A percentile compares a stretch with the other conserved stretches of the same genome.
Conservation (phyloP, 345 rosid genomes). For the Diplotaxis tenuifolia region DNA sequence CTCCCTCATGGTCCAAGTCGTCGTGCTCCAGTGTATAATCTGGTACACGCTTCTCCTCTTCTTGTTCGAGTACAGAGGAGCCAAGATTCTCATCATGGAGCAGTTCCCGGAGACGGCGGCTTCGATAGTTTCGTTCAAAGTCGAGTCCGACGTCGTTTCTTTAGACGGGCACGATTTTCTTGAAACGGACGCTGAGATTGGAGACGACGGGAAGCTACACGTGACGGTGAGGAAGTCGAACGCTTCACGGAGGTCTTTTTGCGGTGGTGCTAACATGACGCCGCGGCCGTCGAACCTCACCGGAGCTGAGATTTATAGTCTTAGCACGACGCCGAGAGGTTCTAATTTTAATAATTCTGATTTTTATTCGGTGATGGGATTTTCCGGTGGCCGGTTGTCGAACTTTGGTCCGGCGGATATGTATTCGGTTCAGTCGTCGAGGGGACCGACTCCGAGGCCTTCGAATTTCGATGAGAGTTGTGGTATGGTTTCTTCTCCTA, state of each 20-base stretch:
- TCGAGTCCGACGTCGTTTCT: slow-evolving; percentile 83
- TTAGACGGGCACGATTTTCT: slow-evolving; percentile 71
- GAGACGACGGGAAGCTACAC: slow-evolving; percentile 86
- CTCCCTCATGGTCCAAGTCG: slow-evolving; percentile 87
- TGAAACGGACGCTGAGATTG: slow-evolving; percentile 80
- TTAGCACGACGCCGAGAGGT: slow-evolving; percentile 69
- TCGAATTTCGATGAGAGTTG: slow-evolving; percentile 80
- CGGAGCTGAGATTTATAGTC: slow-evolving; percentile 83
- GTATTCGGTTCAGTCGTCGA: slow-evolving; percentile 67
- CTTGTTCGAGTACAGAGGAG: slow-evolving; percentile 86
- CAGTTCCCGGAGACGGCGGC: slow-evolving; percentile 94
- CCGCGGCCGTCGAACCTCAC: slow-evolving; percentile 86
- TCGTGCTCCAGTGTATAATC: slow-evolving; percentile 86
- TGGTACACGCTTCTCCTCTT: slow-evolving; percentile 95
- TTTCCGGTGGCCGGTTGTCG: slow-evolving; percentile 66
- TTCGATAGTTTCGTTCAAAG: slow-evolving; percentile 80
- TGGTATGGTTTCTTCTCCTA: slow-evolving; percentile 62
- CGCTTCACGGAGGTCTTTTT: slow-evolving; percentile 67
- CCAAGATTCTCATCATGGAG: slow-evolving; percentile 79
- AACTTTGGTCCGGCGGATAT: slow-evolving; percentile 81
- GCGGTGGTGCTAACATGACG: slow-evolving; percentile 45
- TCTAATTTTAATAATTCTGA: slow-evolving; percentile 84
- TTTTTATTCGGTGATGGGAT: slow-evolving; percentile 77
- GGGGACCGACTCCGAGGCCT: slow-evolving; percentile 71
- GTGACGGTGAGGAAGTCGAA: slow-evolving; percentile 82